phyloP scores from a whole-genome alignment of 148 eudicot species.

The Salicornia ramosissima region DNA sequence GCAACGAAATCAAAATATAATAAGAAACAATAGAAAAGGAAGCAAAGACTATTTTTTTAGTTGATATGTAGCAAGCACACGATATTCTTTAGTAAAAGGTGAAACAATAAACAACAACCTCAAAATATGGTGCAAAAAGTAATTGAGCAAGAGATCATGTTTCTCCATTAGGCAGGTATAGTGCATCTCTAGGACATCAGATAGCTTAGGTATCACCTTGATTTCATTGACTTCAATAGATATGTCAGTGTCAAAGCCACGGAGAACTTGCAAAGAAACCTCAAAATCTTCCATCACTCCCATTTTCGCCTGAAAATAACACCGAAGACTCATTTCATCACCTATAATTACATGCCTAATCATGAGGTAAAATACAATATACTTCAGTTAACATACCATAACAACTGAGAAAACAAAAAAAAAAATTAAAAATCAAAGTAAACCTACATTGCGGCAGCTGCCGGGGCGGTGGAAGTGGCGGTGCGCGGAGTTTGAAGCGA shows the following conservation, averaged over 20 bases:
- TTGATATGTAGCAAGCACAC: too few relatives aligned
- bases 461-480: too few relatives aligned
- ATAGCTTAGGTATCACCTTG: constrained; percentile 47
- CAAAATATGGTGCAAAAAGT: neutral
- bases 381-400: constrained; percentile 51
- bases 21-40: too few relatives aligned
- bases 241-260: constrained; percentile 92
- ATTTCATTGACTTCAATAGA: constrained; percentile 80
- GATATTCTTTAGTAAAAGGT: too few relatives aligned
- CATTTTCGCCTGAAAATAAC: constrained; percentile 71
- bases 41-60: too few relatives aligned
- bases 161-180: neutral
- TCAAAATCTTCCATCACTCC: constrained; percentile 91
- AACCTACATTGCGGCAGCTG: too few relatives aligned
- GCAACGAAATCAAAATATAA: too few relatives aligned
- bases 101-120: constrained; percentile 5
- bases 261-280: constrained; percentile 90
- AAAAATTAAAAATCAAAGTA: too few relatives aligned
- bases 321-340: neutral
- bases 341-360: constrained; percentile 1
- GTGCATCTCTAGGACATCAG: neutral
- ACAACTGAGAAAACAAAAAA: too few relatives aligned
- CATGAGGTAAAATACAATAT: neutral
- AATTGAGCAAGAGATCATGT: neutral
- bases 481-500: too few relatives aligned